A percentile compares a stretch with the other conserved stretches of the same genome.
Conservation (phyloP, 208 protist genomes). For the Balamuthia mandrillaris region DNA sequence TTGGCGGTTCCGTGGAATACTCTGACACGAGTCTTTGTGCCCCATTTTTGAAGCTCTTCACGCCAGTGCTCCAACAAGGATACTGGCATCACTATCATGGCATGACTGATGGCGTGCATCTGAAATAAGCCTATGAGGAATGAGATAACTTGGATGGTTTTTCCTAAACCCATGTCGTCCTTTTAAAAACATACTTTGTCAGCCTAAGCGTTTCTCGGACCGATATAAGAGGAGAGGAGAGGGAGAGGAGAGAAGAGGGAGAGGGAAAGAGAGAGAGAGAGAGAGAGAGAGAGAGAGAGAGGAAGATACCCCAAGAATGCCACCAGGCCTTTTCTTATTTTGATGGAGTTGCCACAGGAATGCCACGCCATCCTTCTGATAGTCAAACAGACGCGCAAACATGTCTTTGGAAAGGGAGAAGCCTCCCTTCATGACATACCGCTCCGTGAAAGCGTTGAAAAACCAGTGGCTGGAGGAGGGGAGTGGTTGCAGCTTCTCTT, state of each 20-base stretch:
- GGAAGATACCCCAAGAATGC: constrained; percentile 26
- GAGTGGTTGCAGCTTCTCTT: too few relatives aligned
- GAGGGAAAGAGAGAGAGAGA: not conserved
- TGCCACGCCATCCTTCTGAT: too few relatives aligned
- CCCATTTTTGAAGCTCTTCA: constrained; percentile 26
- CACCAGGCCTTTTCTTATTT: constrained; percentile 39
- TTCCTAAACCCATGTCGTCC: constrained; percentile 38
- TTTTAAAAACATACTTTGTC: not conserved
- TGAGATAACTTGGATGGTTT: constrained; percentile 26
- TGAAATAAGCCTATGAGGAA: not conserved
- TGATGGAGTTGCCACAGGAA: too few relatives aligned
- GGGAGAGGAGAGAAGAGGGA: not conserved
- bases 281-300: not conserved
- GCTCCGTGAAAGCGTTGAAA: too few relatives aligned
- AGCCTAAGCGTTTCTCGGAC: not conserved
- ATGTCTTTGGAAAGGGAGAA: too few relatives aligned
- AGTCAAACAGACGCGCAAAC: too few relatives aligned
- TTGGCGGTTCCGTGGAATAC: too few relatives aligned
- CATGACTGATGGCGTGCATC: not conserved
- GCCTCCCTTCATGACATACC: too few relatives aligned
- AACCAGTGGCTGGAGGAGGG: too few relatives aligned
- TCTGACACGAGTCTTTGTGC: too few relatives aligned
- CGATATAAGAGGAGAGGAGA: not conserved
- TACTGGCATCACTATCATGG: constrained; percentile 3
- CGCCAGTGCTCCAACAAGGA: constrained; percentile 32